Conservation (phyloP, 805 yeast genomes). For the Candida germanica region DNA sequence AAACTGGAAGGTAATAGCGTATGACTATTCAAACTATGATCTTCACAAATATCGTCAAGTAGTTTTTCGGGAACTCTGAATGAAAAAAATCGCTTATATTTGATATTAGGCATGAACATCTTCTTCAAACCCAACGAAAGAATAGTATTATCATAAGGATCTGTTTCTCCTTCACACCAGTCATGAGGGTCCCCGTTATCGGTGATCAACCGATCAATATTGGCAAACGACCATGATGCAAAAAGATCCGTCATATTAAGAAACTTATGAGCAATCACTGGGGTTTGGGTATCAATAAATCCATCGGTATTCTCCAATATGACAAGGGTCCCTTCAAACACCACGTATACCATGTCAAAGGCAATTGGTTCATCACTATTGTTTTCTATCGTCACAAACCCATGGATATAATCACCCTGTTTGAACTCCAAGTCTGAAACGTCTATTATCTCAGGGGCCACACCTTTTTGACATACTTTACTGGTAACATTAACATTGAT, state of each 20-base stretch:
- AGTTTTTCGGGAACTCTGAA: conserved; percentile 40
- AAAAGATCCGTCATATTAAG: conserved; percentile 42
- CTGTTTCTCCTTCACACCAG: conserved; percentile 46
- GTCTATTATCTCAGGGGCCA: conserved; percentile 32
- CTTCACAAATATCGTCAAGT: conserved; percentile 38
- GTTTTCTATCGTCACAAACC: conserved; percentile 39
- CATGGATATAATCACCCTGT: conserved; percentile 43
- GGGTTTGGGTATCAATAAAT: conserved; percentile 22
- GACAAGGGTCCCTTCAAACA: conserved; percentile 36
- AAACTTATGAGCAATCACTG: conserved; percentile 32
- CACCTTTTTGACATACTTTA: conserved; percentile 39
- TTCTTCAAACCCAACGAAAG: conserved; percentile 36
- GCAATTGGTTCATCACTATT: conserved; percentile 28
- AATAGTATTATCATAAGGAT: conserved; percentile 36
- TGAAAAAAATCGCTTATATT: conserved; percentile 41
- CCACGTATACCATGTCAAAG: conserved; percentile 45
- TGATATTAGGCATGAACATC: conserved; percentile 33
- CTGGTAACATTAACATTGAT: conserved; percentile 36
- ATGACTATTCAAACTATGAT: conserved; percentile 33
- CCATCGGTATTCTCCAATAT: conserved; percentile 24
- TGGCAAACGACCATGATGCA: conserved; percentile 45
- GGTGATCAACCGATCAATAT: conserved; percentile 37
- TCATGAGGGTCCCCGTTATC: conserved; percentile 41
- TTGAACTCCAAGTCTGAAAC: conserved; percentile 30
- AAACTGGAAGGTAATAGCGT: conserved; percentile 36